phyloP scores from a whole-genome alignment of 2,329 filamentous ascomycete genomes.

The Venturia carpophila region DNA sequence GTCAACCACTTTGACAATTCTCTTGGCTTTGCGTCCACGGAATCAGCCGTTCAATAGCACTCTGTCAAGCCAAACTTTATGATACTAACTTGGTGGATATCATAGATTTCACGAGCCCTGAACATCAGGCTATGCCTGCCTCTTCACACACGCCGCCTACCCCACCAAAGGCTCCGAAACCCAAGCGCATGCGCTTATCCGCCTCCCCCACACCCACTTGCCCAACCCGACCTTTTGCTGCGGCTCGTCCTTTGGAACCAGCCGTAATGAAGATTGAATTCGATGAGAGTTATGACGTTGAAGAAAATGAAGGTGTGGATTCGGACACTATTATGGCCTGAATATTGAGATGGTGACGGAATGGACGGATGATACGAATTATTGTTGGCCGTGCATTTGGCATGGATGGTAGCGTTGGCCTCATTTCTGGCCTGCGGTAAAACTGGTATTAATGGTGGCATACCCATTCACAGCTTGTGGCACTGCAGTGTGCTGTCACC shows the following conservation, averaged over 20 bases:
- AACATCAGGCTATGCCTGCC: background rate
- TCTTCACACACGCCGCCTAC: background rate
- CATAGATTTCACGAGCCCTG: background rate
- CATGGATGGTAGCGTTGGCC: background rate
- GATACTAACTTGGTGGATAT: background rate
- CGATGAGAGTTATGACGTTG: background rate
- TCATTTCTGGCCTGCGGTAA: background rate
- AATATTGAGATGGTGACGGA: background rate
- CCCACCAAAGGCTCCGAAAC: background rate
- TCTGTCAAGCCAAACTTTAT: too few relatives aligned
- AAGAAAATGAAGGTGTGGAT: background rate
- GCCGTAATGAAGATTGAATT: background rate
- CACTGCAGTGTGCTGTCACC: background rate
- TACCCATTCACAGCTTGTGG: background rate
- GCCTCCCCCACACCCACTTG: background rate
- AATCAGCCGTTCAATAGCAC: too few relatives aligned
- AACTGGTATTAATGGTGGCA: background rate
- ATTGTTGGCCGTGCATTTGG: background rate
- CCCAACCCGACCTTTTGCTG: background rate
- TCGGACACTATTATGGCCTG: background rate
- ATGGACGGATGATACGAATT: background rate
- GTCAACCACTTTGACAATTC: background rate
- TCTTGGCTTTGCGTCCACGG: too few relatives aligned
- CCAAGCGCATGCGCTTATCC: background rate
- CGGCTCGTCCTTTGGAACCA: background rate